Base-by-base conservation (phyloP, 768 basidiomycete genomes). In the Dacryopinax spathularia region DNA sequence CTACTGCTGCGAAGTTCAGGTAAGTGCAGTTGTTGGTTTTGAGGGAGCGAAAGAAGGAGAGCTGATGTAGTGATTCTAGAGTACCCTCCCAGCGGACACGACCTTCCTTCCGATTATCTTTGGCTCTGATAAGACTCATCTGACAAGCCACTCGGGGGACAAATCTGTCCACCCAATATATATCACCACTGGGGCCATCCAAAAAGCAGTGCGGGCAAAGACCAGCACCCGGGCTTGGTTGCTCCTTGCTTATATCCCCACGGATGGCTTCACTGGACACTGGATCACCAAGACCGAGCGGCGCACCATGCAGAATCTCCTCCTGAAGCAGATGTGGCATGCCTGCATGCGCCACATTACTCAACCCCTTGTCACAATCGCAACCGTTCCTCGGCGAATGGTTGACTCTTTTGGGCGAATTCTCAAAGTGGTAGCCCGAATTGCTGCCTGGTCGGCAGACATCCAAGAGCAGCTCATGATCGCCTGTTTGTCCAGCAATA, bases 41-140 rank as follows among this genome's bases (percentile, higher is more conserved):
- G 22, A 41, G 39, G 16, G 18, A 18, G 18, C 22, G 39, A 41
- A 41, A 18, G 6, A 4, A 6, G 18, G 22, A 41, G 35, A 36
- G 35, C 35, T 36, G 35, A 36, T 9, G 9, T 9, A 36, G 9
- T 36, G 35, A 9, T 9, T 41, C 6, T 27, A 63, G 63, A 37
- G 29, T 16, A 29, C 43, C 61, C 16, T 60, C 4, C 9, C n/a
- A n/a, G 22, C 41, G 29, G 25, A 27, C 36, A 33, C 43, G 0
- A 75, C 72, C 0, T 65, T 76, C 20, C 48, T 75, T 6, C 72
- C 74, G 1, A 66, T 69, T 0, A 68, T 76, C 12, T 60, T 70
- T 1, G 71, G 72, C 0, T 73, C 73, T 0, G 73, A 76, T 62
- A 76, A 76, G 60, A 75, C 74, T 9, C 69, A 70, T n/a, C 69